phyloP scores from a whole-genome alignment of 2,329 filamentous ascomycete genomes.

The Boeremia lycopersici region DNA sequence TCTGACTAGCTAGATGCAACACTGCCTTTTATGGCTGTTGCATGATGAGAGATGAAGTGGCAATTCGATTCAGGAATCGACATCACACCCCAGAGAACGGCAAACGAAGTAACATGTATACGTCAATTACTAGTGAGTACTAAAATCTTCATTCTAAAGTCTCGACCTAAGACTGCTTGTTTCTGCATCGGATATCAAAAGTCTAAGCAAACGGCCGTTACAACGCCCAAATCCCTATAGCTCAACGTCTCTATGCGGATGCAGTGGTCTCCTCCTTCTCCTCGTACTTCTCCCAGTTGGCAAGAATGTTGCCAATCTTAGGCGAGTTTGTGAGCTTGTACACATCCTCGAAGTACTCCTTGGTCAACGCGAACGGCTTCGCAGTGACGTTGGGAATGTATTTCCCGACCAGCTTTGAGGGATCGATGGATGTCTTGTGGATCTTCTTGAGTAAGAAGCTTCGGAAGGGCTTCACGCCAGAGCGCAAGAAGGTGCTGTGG shows the following conservation, averaged over 20 bases:
- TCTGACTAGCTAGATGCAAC: neutral
- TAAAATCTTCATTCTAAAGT: neutral
- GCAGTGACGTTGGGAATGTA: constrained; percentile 99
- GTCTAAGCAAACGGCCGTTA: constrained; percentile 14
- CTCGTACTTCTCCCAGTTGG: constrained; percentile 70
- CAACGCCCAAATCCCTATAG: constrained; percentile 19
- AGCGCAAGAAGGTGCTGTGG: constrained; percentile 97
- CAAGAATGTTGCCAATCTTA: constrained; percentile 77
- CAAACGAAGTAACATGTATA: neutral
- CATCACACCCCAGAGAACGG: neutral
- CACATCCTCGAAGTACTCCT: constrained; percentile 99
- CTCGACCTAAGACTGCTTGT: neutral
- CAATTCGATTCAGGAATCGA: constrained; percentile 12
- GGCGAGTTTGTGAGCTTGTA: constrained; percentile 87
- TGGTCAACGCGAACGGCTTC: constrained; percentile 90
- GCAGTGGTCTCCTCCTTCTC: constrained; percentile 42
- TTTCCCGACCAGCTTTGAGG: constrained; percentile 94
- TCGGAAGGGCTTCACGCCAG: constrained; percentile 98
- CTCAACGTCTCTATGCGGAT: constrained; percentile 19
- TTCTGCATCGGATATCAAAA: constrained; percentile 23
- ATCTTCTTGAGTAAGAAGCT: constrained; percentile 99
- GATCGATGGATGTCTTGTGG: constrained; percentile 98
- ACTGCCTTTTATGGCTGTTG: neutral
- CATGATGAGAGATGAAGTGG: neutral
- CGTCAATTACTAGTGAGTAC: constrained; percentile 3